Conservation (phyloP, 1,284 basidiomycete genomes). For the Cutaneotrichosporon sp. region DNA sequence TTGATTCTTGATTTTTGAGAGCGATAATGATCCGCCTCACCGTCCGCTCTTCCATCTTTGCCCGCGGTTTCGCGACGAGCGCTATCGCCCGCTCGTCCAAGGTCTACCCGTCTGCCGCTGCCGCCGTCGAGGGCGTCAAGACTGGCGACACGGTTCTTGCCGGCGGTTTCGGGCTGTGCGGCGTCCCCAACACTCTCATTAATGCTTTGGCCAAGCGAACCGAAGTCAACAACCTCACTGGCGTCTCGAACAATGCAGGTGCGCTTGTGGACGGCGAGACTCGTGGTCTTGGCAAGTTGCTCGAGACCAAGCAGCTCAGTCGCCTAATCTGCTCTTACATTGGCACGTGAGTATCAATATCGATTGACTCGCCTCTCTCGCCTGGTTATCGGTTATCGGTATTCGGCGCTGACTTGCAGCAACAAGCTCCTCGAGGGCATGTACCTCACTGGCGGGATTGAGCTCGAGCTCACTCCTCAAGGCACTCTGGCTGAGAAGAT, state of each 20-base stretch:
- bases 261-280: conserved; percentile 26
- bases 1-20: too few species aligned
- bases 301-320: conserved; percentile 69
- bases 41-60: background rate
- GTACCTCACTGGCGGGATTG: conserved; percentile 80
- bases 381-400: too few species aligned
- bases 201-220: conserved; percentile 69
- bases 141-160: conserved; percentile 73
- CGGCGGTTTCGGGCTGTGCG: conserved; percentile 60
- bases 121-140: conserved; percentile 78
- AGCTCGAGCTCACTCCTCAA: conserved; percentile 85
- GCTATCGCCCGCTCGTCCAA: conserved; percentile 54
- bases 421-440: conserved; percentile 58
- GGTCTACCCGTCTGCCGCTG: conserved; percentile 73
- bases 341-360: conserved; percentile 54
- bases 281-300: conserved; percentile 62
- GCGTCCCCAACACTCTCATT: conserved; percentile 71
- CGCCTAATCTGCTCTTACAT: conserved; percentile 87
- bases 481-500: conserved; percentile 86
- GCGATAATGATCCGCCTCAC: conserved; percentile 8
- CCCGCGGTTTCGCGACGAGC: conserved; percentile 20
- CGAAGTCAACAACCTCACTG: conserved; percentile 71
- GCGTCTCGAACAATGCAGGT: conserved; percentile 88
- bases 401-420: conserved; percentile 17
- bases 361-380: too few species aligned